A percentile compares a stretch with the other conserved stretches of the same genome.
Evolutionary conservation across 176 grass and related monocot species (phyloP).

Genomic region (Oryza glaberrima): DNA sequence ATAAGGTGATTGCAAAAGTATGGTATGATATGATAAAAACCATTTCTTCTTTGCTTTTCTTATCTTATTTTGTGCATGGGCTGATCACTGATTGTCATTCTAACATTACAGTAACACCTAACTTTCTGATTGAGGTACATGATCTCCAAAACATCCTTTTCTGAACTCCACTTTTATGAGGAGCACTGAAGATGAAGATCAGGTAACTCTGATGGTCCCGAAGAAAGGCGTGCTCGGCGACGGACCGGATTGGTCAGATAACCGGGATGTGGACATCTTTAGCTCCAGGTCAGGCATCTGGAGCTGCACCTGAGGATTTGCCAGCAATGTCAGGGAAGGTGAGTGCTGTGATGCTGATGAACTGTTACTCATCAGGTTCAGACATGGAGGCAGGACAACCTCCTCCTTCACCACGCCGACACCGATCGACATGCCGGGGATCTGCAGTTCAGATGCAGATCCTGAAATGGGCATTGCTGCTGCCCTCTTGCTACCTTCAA

Average conservation of each 20-base stretch:
- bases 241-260: constrained; percentile 28
- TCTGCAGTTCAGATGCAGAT: constrained; percentile 34
- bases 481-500: constrained; percentile 34
- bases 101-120: background rate
- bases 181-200: constrained; percentile 11
- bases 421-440: background rate
- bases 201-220: constrained; percentile 47
- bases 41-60: constrained; percentile 11
- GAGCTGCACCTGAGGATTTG: constrained; percentile 41
- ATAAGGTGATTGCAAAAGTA: constrained; percentile 20
- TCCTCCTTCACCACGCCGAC: background rate
- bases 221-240: constrained; percentile 34
- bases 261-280: constrained; percentile 59
- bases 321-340: constrained; percentile 9
- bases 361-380: constrained; percentile 46
- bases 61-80: background rate
- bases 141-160: constrained; percentile 20
- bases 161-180: constrained; percentile 2
- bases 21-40: background rate
- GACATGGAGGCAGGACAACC: constrained; percentile 30
- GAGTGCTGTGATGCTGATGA: constrained; percentile 10
- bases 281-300: constrained; percentile 63
- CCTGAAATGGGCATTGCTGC: constrained; percentile 25
- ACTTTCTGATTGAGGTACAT: constrained; percentile 20
- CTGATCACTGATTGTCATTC: background rate